Base-by-base conservation (phyloP, 345 rosid species). In the Turnera subulata region DNA sequence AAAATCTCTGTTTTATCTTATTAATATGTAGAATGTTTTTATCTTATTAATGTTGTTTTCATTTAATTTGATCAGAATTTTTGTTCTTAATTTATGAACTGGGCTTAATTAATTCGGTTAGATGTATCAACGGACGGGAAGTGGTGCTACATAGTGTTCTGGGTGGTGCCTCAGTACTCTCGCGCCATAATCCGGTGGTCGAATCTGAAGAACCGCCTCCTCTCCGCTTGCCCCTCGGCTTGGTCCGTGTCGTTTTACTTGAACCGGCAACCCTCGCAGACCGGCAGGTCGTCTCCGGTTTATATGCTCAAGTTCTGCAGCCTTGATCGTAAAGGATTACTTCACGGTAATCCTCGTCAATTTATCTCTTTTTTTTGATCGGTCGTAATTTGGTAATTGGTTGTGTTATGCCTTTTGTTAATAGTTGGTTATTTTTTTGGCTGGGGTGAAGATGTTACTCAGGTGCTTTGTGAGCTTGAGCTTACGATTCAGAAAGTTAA, bases 101-200 rank as follows among this genome's bases (percentile, higher is more conserved):
- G 33, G 49, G 49, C 14, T 25, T 38, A n/a, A n/a, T n/a, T n/a
- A n/a, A n/a, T n/a, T n/a, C n/a, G n/a, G n/a, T n/a, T 73, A 91
- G 97, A 91, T 85, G 76, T 91, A 60, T 83, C 97, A 17, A 88
- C 94, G 0, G 96, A 91, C 79, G 96, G 94, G 59, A 81, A 62
- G 62, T 88, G 94, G 94, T 91, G 91, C 71, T 88, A 76, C 68
- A 37, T 91, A 23, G 86, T 88, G 1, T 72, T 91, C 40, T 91
- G 89, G 89, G 97, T 91, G 50, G 68, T 80, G 67, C 96, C 86
- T 29, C 65, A 59, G 4, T 29, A 29, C 66, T 69, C 77, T 46
- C 65, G 73, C 50, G 76, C 75, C 6, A 56, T 70, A 13, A 62
- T 87, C 13, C 83, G 83, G 75, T 88, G 97, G 96, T 60, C 82